phyloP scores from a whole-genome alignment of 768 basidiomycete genomes.

The Tulasnella sp. region DNA sequence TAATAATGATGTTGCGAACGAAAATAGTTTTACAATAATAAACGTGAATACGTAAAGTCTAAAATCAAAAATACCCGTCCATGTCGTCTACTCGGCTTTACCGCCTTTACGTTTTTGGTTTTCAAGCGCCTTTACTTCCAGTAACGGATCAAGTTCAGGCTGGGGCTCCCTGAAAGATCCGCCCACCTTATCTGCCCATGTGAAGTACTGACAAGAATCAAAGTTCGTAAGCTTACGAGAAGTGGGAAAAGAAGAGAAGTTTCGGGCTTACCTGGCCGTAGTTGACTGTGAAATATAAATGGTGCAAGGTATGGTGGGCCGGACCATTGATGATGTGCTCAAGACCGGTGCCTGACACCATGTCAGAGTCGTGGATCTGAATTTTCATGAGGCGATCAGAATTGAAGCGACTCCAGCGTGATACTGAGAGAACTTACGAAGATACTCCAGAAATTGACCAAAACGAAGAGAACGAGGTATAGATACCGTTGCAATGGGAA shows the following conservation, averaged over 20 bases:
- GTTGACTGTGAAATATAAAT: conserved; percentile 93
- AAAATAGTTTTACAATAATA: no score
- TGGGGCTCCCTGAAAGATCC: conserved; percentile 85
- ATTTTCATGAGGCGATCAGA: background rate
- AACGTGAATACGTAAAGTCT: background rate
- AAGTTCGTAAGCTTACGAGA: conserved; percentile 7
- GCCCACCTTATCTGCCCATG: conserved; percentile 75
- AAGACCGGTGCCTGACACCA: conserved; percentile 83
- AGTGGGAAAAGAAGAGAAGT: background rate
- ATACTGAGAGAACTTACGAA: conserved; percentile 39
- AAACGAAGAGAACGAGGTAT: conserved; percentile 76
- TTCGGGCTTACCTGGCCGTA: conserved; percentile 55
- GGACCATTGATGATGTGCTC: conserved; percentile 95
- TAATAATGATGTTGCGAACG: no score
- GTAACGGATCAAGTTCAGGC: conserved; percentile 68
- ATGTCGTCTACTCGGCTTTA: conserved; percentile 5
- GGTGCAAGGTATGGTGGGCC: conserved; percentile 93
- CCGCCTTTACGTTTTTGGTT: conserved; percentile 20
- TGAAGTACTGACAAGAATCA: conserved; percentile 66
- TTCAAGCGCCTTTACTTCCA: conserved; percentile 42
- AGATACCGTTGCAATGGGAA: conserved; percentile 81
- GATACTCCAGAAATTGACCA: conserved; percentile 91
- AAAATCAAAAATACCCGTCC: background rate
- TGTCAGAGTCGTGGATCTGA: conserved; percentile 97
- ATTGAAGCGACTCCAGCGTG: background rate